Percentiles rank a stretch among this genome's conserved stretches.
Conservation (phyloP, 2,329 filamentous ascomycete genomes). For the Claviceps citrina region DNA sequence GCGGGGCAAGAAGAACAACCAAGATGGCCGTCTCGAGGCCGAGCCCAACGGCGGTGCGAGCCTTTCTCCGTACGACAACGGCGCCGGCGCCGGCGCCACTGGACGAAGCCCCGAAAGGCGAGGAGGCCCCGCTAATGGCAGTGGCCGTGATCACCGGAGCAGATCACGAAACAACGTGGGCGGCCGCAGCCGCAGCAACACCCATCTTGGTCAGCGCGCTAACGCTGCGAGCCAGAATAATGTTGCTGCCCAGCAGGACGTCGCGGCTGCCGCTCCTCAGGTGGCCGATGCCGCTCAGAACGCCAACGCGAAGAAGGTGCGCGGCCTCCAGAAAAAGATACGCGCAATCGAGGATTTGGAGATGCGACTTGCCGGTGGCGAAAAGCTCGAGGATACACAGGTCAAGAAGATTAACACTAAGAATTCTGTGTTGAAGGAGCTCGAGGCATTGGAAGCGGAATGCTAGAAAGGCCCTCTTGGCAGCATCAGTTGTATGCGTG, state of each 20-base stretch:
- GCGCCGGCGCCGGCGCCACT: conserved; percentile 18
- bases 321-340: conserved; percentile 90
- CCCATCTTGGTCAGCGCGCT: conserved; percentile 23
- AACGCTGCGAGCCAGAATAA: conserved; percentile 14
- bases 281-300: conserved; percentile 33
- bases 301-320: conserved; percentile 86
- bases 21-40: conserved; percentile 44
- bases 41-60: conserved; percentile 31
- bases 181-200: conserved; percentile 39
- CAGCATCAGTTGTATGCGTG: neutral
- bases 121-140: conserved; percentile 27
- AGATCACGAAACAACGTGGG: conserved; percentile 38
- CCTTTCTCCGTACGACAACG: conserved; percentile 29
- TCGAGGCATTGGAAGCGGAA: conserved; percentile 40
- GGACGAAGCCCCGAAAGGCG: conserved; percentile 53
- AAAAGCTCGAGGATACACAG: conserved; percentile 96
- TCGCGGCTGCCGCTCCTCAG: conserved; percentile 28
- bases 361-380: conserved; percentile 84
- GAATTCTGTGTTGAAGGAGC: conserved; percentile 65
- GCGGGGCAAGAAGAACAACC: conserved; percentile 77
- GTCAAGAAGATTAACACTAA: conserved; percentile 97
- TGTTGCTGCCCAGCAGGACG: conserved; percentile 14
- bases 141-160: conserved; percentile 35
- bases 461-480: neutral
- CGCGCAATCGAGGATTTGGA: conserved; percentile 95